Conservation (phyloP, 495 filamentous ascomycete genomes). For the Gamarada debralockiae region DNA sequence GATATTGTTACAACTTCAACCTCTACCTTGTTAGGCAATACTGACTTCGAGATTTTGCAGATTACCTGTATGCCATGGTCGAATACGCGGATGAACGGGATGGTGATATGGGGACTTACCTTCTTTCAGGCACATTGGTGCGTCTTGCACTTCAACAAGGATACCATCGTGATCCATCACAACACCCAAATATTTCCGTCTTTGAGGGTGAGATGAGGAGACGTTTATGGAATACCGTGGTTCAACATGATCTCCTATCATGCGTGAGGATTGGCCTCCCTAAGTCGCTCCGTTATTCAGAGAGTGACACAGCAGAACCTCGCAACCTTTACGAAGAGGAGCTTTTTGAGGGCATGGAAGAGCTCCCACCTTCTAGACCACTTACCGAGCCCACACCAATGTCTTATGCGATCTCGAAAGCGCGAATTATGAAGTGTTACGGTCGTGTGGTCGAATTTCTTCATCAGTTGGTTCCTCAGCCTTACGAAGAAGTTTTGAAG, state of each 20-base stretch:
- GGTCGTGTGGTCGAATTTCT: constrained; percentile 18
- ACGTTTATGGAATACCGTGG: constrained; percentile 43
- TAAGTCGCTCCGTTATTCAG: constrained; percentile 12
- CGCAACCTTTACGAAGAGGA: constrained; percentile 19
- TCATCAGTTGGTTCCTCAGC: constrained; percentile 13
- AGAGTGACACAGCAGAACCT: constrained; percentile 15
- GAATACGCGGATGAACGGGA: constrained; percentile 41
- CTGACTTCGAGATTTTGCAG: too few relatives aligned
- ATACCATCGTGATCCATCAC: constrained; percentile 50
- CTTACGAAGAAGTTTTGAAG: constrained; percentile 19
- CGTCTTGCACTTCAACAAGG: constrained; percentile 53
- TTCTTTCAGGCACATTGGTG: constrained; percentile 42
- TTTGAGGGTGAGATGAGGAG: constrained; percentile 57
- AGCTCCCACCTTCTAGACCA: constrained; percentile 16
- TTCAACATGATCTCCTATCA: constrained; percentile 19
- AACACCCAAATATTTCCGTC: constrained; percentile 43
- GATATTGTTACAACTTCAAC: too few relatives aligned
- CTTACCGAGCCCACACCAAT: constrained; percentile 15
- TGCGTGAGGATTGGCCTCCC: constrained; percentile 17
- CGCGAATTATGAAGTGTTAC: constrained; percentile 13
- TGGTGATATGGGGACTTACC: constrained; percentile 43
- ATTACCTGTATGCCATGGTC: constrained; percentile 38
- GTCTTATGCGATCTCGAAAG: constrained; percentile 16
- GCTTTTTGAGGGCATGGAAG: constrained; percentile 20
- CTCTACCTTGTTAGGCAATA: too few relatives aligned